Evolutionary conservation across 306 rosid species (phyloP), one percentile per base, ranked within the genome.

Genomic region (Nissolia schottii): DNA sequence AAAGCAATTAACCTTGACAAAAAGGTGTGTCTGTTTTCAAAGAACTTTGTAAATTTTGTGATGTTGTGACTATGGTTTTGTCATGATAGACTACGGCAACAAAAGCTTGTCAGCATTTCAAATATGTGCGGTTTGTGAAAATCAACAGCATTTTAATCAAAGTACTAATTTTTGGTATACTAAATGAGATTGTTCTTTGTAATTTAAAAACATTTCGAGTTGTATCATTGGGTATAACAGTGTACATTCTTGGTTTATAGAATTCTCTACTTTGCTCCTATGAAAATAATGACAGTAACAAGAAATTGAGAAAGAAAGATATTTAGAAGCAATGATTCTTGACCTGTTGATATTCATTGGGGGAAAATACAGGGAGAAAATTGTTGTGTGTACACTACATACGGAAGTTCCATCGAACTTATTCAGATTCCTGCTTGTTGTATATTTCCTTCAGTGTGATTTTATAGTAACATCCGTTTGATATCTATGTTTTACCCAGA

Each of bases 1-100:
- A 83, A 85, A 67, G 99, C 99, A 74, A 88, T 95, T 64, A 73
- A 56, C 76, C 86, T 91, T 9, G 97, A 95, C 82, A 95, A 88
- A 83, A 91, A 91, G 99, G 99, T 91, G 69, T 75, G 32, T 56
- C 37, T 54, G 20, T 41, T 43, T 64, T 55, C 60, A 9, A 9
- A 28, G 20, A 22, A 15, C 40, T 43, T 35, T 40, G 24, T 38
- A 35, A 71, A 64, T 27, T 72, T 35, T 76, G 43, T 71, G 55
- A 16, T 43, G 3, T 61, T 40, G 48, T 54, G 65, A 54, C 27
- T 46, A 54, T 61, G 43, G 7, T 51, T 77, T 66, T 60, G 20
- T 64, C 53, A 53, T 53, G 20, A 35, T 45, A 27, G 32, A 27
- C 35, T 38, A 41, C 41, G 69, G 12, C 49, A 25, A n/a, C n/a